phyloP scores from a whole-genome alignment of 805 yeast genomes.

The Metschnikowia shivogae region DNA sequence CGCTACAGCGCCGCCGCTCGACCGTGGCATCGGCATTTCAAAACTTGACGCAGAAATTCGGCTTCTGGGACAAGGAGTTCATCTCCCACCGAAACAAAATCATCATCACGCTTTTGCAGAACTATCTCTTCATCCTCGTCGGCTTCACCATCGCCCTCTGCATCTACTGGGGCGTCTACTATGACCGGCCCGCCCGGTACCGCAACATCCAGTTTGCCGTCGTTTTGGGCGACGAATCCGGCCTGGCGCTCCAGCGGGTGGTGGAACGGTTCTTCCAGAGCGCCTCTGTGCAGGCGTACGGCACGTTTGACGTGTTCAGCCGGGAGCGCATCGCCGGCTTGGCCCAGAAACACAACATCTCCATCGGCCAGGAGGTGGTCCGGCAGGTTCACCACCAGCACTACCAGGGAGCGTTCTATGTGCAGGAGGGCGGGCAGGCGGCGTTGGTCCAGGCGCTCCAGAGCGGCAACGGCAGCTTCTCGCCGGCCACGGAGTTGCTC shows the following conservation, averaged over 20 bases:
- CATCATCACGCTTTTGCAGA: constrained; percentile 19
- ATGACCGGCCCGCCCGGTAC: constrained; percentile 19
- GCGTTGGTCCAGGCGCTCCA: constrained; percentile 20
- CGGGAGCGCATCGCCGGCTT: constrained; percentile 12
- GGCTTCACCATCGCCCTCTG: constrained; percentile 25
- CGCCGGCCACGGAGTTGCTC: constrained; percentile 20
- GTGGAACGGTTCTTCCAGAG: constrained; percentile 20
- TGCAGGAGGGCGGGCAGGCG: constrained; percentile 27
- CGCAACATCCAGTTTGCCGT: constrained; percentile 24
- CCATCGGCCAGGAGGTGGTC: constrained; percentile 25
- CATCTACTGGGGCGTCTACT: constrained; percentile 34
- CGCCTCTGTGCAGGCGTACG: constrained; percentile 19
- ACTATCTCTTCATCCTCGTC: constrained; percentile 21
- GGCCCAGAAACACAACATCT: constrained; percentile 21
- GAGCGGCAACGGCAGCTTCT: constrained; percentile 13
- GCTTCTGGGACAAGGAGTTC: constrained; percentile 30
- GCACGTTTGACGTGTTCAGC: constrained; percentile 24
- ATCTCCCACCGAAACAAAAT: constrained; percentile 22
- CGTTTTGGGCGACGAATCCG: constrained; percentile 21
- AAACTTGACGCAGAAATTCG: constrained; percentile 17
- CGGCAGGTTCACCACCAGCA: constrained; percentile 30
- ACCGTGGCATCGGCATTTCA: constrained; percentile 23
- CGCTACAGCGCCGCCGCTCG: constrained; percentile 13
- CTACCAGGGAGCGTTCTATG: constrained; percentile 28
- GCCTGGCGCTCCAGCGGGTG: constrained; percentile 5